Conservation (phyloP, 768 basidiomycete genomes). For the Trametes sanguinea region DNA sequence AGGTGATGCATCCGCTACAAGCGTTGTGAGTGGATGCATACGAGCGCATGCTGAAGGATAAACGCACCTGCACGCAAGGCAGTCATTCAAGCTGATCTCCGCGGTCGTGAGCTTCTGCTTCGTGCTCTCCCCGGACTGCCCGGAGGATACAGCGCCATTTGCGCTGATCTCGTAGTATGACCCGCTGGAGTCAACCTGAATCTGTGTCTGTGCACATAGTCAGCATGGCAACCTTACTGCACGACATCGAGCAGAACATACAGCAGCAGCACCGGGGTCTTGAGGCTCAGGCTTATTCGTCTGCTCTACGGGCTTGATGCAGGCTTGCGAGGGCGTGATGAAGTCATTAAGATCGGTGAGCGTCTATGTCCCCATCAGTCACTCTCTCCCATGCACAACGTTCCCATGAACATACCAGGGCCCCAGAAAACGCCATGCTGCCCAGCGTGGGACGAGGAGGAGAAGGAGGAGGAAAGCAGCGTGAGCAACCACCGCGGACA, state of each 20-base stretch:
- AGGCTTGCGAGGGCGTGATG: slow-evolving; percentile 93
- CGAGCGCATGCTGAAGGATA: neutral
- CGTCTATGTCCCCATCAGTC: slow-evolving; percentile 50
- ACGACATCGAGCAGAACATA: slow-evolving; percentile 28
- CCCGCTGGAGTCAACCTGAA: slow-evolving; percentile 82
- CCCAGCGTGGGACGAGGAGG: neutral
- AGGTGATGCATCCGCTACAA: slow-evolving; percentile 93
- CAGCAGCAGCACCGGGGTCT: slow-evolving; percentile 46
- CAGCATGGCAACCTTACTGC: slow-evolving; percentile 35
- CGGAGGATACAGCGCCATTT: slow-evolving; percentile 25
- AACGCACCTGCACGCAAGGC: slow-evolving; percentile 93
- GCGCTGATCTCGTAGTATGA: slow-evolving; percentile 83
- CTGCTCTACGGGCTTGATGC: slow-evolving; percentile 90
- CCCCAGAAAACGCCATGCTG: slow-evolving; percentile 84
- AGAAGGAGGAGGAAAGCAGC: neutral
- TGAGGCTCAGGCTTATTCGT: slow-evolving; percentile 45
- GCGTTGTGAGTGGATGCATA: slow-evolving; percentile 1
- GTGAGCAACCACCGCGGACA: neutral
- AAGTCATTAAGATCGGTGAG: slow-evolving; percentile 96
- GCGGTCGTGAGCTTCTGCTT: slow-evolving; percentile 83
- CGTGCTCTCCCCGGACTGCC: slow-evolving; percentile 14
- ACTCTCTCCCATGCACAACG: neutral
- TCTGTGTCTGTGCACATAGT: slow-evolving; percentile 70
- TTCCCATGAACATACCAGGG: slow-evolving; percentile 55
- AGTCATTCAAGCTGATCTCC: slow-evolving; percentile 95